Evolutionary conservation across 2,329 filamentous ascomycete species (phyloP).

Genomic region (Dothiorella sarmentorum): DNA sequence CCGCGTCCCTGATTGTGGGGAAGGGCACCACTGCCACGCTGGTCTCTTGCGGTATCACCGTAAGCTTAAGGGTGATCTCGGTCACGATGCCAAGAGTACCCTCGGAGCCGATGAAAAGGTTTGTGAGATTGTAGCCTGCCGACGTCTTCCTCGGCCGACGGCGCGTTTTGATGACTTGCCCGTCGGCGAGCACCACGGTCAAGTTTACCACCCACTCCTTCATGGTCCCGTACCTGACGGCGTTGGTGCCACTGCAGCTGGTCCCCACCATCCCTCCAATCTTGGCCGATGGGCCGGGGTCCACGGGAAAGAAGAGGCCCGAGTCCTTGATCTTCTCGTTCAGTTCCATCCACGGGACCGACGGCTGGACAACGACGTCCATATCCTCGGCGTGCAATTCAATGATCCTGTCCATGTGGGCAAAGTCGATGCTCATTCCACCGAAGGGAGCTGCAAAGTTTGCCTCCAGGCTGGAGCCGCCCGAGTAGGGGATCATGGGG

Average conservation of each 20-base stretch:
- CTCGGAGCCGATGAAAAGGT: conserved; percentile 76
- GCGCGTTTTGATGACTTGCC: conserved; percentile 74
- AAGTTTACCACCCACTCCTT: conserved; percentile 84
- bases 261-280: conserved; percentile 83
- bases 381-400: conserved; percentile 80
- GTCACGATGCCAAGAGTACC: conserved; percentile 79
- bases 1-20: conserved; percentile 71
- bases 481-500: conserved; percentile 81
- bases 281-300: conserved; percentile 73
- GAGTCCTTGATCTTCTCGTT: conserved; percentile 71
- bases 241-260: conserved; percentile 71
- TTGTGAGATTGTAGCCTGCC: conserved; percentile 79
- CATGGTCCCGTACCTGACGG: conserved; percentile 80
- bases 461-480: conserved; percentile 81
- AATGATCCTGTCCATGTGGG: conserved; percentile 78
- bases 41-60: conserved; percentile 70
- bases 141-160: conserved; percentile 73
- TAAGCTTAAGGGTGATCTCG: conserved; percentile 76
- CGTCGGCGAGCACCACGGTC: conserved; percentile 76
- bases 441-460: conserved; percentile 87
- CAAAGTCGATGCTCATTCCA: conserved; percentile 86
- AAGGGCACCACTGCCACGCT: conserved; percentile 79
- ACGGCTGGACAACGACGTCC: conserved; percentile 89
- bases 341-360: conserved; percentile 86
- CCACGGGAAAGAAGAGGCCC: conserved; percentile 86